Conservation (phyloP, 768 basidiomycete genomes). For the Suillus brevipes region DNA sequence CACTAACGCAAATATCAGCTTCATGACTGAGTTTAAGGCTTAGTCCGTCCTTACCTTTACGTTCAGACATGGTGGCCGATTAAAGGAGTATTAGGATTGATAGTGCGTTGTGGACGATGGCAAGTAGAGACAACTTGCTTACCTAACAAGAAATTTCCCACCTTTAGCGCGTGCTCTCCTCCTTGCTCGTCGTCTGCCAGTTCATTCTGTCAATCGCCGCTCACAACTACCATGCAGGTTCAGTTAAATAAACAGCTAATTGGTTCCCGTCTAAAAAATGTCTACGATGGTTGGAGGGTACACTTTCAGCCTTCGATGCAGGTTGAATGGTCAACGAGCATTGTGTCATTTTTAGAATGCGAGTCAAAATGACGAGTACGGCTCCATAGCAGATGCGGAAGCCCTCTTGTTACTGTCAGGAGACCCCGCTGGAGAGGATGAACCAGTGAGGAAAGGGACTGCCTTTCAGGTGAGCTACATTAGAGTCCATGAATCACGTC, state of each 20-base stretch:
- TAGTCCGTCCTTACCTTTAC: slow-evolving; percentile 63
- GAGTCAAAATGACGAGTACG: slow-evolving; percentile 68
- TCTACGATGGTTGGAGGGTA: slow-evolving; percentile 67
- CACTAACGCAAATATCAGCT: slow-evolving; percentile 45
- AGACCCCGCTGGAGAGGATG: slow-evolving; percentile 82
- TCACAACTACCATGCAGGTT: slow-evolving; percentile 51
- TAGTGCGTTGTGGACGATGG: neutral
- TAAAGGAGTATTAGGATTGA: neutral
- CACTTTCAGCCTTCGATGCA: slow-evolving; percentile 23
- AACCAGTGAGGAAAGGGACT: slow-evolving; percentile 86
- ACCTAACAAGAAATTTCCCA: slow-evolving; percentile 37
- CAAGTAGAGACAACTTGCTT: slow-evolving; percentile 20
- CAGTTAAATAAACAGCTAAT: slow-evolving; percentile 69
- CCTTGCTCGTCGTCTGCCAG: slow-evolving; percentile 15
- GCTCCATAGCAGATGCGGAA: slow-evolving; percentile 65
- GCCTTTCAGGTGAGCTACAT: slow-evolving; percentile 80
- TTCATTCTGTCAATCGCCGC: slow-evolving; percentile 10
- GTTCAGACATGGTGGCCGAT: slow-evolving; percentile 68
- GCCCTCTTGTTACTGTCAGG: slow-evolving; percentile 73
- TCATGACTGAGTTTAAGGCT: neutral
- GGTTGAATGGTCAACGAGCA: slow-evolving; percentile 15
- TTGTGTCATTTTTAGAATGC: slow-evolving; percentile 48
- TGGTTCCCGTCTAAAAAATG: slow-evolving; percentile 52
- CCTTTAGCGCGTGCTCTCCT: slow-evolving; percentile 25
- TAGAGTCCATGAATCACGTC: neutral